Evolutionary conservation across 805 yeast species (phyloP).

Genomic region (Metschnikowia baotianmanensis): DNA sequence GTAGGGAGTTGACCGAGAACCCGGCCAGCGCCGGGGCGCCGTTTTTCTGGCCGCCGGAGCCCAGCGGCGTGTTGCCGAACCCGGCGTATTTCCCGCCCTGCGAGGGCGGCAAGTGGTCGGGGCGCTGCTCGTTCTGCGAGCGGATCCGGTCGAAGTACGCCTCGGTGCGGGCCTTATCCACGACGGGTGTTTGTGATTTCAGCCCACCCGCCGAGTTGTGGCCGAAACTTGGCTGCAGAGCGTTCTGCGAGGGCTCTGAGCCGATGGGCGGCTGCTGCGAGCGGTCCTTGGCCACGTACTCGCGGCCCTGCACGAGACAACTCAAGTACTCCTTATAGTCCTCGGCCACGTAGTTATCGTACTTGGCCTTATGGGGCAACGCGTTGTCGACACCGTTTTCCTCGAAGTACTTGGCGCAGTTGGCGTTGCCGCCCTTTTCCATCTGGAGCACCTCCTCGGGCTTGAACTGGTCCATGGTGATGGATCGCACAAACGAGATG

Average conservation of each 20-base stretch:
- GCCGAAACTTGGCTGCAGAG: neutral
- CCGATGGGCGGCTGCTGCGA: constrained; percentile 36
- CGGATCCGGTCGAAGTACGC: constrained; percentile 81
- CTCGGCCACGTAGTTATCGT: constrained; percentile 88
- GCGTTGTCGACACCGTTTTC: constrained; percentile 66
- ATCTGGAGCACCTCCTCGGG: constrained; percentile 84
- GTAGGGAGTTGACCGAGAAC: constrained; percentile 66
- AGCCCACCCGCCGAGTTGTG: constrained; percentile 25
- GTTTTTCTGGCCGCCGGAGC: constrained; percentile 29
- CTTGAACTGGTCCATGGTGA: constrained; percentile 98
- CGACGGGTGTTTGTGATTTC: too few species aligned
- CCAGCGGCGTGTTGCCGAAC: constrained; percentile 78
- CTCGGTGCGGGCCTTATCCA: constrained; percentile 62
- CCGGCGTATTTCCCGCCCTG: constrained; percentile 94
- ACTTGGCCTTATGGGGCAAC: constrained; percentile 70
- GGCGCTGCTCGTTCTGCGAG: constrained; percentile 63
- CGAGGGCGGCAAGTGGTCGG: constrained; percentile 81
- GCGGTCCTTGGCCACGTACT: constrained; percentile 67
- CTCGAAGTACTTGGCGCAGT: constrained; percentile 64
- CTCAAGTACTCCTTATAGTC: constrained; percentile 85
- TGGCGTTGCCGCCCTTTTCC: constrained; percentile 93
- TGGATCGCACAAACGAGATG: constrained; percentile 91
- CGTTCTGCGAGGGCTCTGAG: constrained; percentile 5
- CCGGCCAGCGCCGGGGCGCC: constrained; percentile 53
- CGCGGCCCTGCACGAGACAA: constrained; percentile 69